These are phyloP conservation scores for Galeopsis tetrahit DNA, from an alignment of 257 asterid genomes.

Conservation along the genomic window DNA sequence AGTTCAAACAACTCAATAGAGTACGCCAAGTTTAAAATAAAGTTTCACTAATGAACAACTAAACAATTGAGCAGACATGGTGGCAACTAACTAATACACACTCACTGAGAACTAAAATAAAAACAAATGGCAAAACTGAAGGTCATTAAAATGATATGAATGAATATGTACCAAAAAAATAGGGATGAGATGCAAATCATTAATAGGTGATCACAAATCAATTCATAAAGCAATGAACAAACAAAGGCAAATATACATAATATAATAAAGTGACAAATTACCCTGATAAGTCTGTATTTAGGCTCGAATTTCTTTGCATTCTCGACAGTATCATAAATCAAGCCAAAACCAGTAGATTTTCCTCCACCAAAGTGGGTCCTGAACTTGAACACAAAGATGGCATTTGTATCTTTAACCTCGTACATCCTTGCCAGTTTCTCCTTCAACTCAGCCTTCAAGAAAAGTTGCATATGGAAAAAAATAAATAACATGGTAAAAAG, in stretches of 20 bases:
- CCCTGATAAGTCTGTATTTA: conserved; percentile 91
- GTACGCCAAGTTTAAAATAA: neutral
- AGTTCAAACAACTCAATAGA: neutral
- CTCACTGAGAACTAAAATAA: neutral
- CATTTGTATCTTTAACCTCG: conserved; percentile 78
- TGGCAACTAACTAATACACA: neutral
- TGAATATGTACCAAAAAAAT: neutral
- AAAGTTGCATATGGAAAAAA: neutral
- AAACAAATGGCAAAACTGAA: neutral
- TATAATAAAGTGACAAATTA: conserved; percentile 23
- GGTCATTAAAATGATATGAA: neutral
- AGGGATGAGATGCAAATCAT: neutral
- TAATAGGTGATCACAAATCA: neutral
- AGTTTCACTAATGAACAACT: neutral
- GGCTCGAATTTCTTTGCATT: conserved; percentile 92
- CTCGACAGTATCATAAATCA: conserved; percentile 91
- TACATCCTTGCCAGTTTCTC: conserved; percentile 78
- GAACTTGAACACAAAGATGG: conserved; percentile 90
- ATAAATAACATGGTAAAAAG: neutral
- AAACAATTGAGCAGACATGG: neutral
- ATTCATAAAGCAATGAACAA: neutral
- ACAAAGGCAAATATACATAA: neutral
- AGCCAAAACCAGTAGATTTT: conserved; percentile 90
- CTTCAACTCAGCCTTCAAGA: conserved; percentile 74
- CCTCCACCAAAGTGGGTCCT: conserved; percentile 99